A percentile compares a stretch with the other conserved stretches of the same genome.
These are phyloP conservation scores for Craspedostauros australis DNA, from an alignment of 108 stramenopile species.

Conservation along the genomic window DNA sequence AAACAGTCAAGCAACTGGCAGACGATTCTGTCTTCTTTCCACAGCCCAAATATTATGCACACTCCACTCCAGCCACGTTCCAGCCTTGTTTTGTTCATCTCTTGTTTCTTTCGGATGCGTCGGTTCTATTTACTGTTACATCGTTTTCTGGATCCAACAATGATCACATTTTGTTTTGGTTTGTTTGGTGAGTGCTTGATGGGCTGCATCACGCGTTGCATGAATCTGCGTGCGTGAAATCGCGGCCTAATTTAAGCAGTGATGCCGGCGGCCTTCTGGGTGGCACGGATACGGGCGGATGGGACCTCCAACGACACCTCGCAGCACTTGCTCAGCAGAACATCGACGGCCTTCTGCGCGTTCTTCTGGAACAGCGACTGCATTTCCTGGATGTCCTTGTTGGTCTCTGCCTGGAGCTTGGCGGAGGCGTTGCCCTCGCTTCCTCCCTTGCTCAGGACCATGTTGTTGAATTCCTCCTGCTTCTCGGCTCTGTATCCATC, in stretches of 20 bases:
- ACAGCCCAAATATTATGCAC: no score
- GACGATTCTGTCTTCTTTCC: no score
- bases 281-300: conserved; percentile 81
- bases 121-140: no score
- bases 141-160: no score
- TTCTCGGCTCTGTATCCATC: conserved; percentile 81
- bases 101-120: no score
- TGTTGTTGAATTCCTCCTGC: conserved; percentile 89
- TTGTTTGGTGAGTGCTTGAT: no score
- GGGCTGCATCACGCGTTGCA: no score
- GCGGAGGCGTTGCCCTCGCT: conserved; percentile 65
- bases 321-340: conserved; percentile 88
- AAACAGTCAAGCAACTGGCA: no score
- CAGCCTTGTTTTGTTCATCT: no score
- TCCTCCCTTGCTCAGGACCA: conserved; percentile 64
- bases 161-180: no score
- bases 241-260: conserved; percentile 22
- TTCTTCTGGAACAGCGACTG: conserved; percentile 77
- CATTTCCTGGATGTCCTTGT: conserved; percentile 70
- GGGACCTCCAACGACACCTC: conserved; percentile 90
- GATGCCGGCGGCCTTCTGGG: conserved; percentile 77
- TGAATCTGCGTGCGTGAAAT: no score
- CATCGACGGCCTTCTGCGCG: conserved; percentile 86
- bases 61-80: no score
- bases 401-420: conserved; percentile 80